Conservation (phyloP, 2,329 filamentous ascomycete species). For the Pseudodiploospora longispora region DNA sequence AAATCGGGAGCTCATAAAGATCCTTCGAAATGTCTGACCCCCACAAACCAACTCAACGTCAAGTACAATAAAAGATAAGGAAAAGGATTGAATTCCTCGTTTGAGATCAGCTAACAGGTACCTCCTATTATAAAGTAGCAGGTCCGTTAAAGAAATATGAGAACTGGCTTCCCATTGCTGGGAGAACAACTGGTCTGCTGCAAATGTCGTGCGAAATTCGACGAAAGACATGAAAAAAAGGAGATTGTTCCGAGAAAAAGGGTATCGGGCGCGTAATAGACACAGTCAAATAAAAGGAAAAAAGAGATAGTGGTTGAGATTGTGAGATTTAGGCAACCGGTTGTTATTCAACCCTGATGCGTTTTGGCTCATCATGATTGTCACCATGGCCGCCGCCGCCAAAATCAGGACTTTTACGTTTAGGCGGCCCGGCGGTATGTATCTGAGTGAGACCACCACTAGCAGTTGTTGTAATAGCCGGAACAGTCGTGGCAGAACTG, state of each 20-base stretch:
- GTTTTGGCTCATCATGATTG: conserved; percentile 42
- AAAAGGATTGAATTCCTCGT: too few species aligned
- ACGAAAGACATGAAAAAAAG: too few species aligned
- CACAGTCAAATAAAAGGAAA: conserved; percentile 2
- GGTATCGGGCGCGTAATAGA: neutral
- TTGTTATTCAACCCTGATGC: conserved; percentile 41
- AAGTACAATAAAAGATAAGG: too few species aligned
- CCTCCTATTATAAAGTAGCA: too few species aligned
- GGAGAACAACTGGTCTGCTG: too few species aligned
- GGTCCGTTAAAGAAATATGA: too few species aligned
- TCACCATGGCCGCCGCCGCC: conserved; percentile 33
- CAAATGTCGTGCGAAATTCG: too few species aligned
- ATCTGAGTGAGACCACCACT: conserved; percentile 2
- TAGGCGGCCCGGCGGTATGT: conserved; percentile 20
- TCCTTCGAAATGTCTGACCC: too few species aligned
- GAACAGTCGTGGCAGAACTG: conserved; percentile 1
- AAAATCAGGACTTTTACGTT: conserved; percentile 50
- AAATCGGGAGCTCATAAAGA: too few species aligned
- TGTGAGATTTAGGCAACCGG: neutral
- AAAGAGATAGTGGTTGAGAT: conserved; percentile 9
- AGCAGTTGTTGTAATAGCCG: conserved; percentile 9
- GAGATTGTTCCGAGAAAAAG: neutral
- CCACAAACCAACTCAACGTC: too few species aligned
- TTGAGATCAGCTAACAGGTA: too few species aligned
- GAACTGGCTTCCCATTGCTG: too few species aligned